Evolutionary conservation across 192 early-diverging fungal genomes (phyloP), one percentile per base, ranked within the genome.

Genomic region (Dispira simplex): DNA sequence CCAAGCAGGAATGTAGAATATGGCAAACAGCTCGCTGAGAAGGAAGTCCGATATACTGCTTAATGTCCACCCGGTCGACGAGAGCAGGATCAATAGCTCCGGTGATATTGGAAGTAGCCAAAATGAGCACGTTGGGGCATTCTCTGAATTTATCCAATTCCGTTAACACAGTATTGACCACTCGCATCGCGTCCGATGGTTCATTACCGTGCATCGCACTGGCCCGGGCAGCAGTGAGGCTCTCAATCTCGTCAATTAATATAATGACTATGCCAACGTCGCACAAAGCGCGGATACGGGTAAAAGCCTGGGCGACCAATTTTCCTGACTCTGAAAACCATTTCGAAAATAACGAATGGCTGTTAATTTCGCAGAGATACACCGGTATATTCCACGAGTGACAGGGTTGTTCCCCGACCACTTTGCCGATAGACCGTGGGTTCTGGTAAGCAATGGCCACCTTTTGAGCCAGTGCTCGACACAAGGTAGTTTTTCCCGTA

Each of bases 311-410:
- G 60, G 78, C 70, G 16, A 87, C 83, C 58, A 85, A 68, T 64
- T 89, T 89, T 13, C 82, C 85, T 25, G 72, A 76, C 67, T 89
- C 87, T 11, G 83, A 81, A 66, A 84, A 90, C 75, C 81, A 90
- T 66, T 90, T 90, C 56, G 82, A 84, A 63, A 90, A 88, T 23
- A 90, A 54, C 43, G 78, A 80, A 67, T 86, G 85, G 26, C 78
- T 77, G 65, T 87, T 87, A 70, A 90, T 86, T 70, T 90, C 85
- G 28, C 84, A 69, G 2, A 90, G 72, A 52, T 80, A 63, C 14
- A 51, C 63, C 9, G 44, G 64, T 44, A 12, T 10, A 46, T n/a
- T 14, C 54, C 63, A 63, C 3, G 21, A 46, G 32, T 18, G 39
- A 1, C 32, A 16, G 16, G 45, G 32, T 60, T 60, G 20, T 60